Percentiles rank a stretch among this genome's conserved stretches.
These are phyloP conservation scores for Cairneyella variabilis DNA, from an alignment of 495 filamentous ascomycete species.

Conservation along the genomic window DNA sequence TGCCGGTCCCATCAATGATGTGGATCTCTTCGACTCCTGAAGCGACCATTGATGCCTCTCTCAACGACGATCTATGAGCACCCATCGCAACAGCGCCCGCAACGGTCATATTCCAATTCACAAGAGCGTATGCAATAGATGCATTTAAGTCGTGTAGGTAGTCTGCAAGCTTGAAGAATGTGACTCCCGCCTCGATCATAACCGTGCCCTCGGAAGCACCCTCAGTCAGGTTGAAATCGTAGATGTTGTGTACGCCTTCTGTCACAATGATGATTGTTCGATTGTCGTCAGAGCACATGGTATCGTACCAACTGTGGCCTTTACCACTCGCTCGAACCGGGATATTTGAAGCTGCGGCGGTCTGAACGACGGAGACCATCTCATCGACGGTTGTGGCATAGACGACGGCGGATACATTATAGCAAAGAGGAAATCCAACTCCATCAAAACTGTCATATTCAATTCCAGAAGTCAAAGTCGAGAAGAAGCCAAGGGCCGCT, in stretches of 20 bases:
- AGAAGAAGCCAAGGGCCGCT: not conserved
- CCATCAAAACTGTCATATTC: conserved; percentile 49
- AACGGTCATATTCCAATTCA: conserved; percentile 51
- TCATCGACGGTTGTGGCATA: conserved; percentile 40
- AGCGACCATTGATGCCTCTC: conserved; percentile 48
- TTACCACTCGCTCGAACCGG: conserved; percentile 43
- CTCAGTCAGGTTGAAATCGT: conserved; percentile 33
- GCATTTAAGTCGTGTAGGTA: conserved; percentile 40
- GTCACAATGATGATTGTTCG: conserved; percentile 43
- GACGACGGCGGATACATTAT: conserved; percentile 38
- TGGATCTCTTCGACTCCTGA: conserved; percentile 43
- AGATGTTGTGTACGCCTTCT: conserved; percentile 38
- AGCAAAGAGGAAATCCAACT: conserved; percentile 41
- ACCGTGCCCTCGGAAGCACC: conserved; percentile 38
- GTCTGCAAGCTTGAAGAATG: conserved; percentile 47
- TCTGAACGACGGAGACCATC: conserved; percentile 37
- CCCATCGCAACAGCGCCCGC: conserved; percentile 48
- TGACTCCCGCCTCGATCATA: conserved; percentile 44
- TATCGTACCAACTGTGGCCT: conserved; percentile 50
- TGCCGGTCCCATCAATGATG: conserved; percentile 43
- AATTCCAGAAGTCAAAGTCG: conserved; percentile 19
- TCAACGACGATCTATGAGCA: conserved; percentile 41
- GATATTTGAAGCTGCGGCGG: conserved; percentile 28
- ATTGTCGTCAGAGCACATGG: conserved; percentile 40
- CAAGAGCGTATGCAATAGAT: conserved; percentile 43